phyloP scores from a whole-genome alignment of 495 filamentous ascomycete genomes.

The Chaetomium fimeti region DNA sequence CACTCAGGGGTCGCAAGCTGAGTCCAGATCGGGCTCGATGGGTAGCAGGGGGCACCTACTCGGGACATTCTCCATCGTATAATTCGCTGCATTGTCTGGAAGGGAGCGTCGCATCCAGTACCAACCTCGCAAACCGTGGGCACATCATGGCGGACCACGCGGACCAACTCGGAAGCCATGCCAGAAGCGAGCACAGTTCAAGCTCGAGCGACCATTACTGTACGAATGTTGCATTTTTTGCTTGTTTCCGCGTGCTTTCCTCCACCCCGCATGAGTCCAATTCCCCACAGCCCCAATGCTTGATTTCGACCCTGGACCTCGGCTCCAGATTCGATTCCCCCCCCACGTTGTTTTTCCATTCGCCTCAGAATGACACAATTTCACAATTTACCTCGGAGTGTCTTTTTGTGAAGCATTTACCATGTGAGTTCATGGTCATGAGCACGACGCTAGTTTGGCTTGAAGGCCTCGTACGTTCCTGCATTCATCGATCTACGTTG shows the following conservation, averaged over 20 bases:
- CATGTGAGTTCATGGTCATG: not conserved
- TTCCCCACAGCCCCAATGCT: not conserved
- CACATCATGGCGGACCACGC: not conserved
- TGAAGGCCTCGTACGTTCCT: not conserved
- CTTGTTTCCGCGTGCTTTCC: not conserved
- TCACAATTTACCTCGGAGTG: not conserved
- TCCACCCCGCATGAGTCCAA: not conserved
- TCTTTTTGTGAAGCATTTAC: not conserved
- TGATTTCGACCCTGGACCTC: not conserved
- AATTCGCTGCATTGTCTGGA: not conserved
- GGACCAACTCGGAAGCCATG: not conserved
- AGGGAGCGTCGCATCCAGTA: not conserved
- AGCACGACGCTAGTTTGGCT: not conserved
- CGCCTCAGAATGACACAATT: not conserved
- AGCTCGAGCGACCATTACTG: not conserved
- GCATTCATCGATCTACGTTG: not conserved
- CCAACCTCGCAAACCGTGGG: no score
- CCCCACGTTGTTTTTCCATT: not conserved
- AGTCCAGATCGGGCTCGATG: not conserved
- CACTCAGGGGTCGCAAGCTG: not conserved
- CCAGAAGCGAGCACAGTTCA: not conserved
- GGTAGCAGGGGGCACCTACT: no score
- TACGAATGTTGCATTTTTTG: not conserved
- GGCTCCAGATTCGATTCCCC: not conserved
- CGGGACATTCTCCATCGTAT: not conserved